Evolutionary conservation across 1,284 basidiomycete genomes (phyloP), one percentile per base, ranked within the genome.

Genomic region (Ustilago cynodontis): DNA sequence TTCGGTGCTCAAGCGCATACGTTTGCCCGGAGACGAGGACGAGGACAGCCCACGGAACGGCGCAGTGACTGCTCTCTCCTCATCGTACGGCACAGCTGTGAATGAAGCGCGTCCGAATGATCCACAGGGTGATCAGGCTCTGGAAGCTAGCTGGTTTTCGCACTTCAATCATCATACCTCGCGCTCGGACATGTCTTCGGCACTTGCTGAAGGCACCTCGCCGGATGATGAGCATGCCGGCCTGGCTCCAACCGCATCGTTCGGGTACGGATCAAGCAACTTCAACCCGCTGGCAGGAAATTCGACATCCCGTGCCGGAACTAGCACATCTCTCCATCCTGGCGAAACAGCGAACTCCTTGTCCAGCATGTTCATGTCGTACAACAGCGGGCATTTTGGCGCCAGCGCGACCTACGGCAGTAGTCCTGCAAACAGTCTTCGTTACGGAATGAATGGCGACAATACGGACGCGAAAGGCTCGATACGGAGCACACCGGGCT

Each of bases 261-360:
- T 66, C 35, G 68, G 73, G 16, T 76, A 71, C 33, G 73, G 68
- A 13, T 76, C 73, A 20, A 71, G 35, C 55, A 52, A 71, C 50
- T 71, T 76, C 54, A 76, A 76, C 28, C 73, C 73, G 8, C 57
- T 76, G 5, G 73, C 73, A 1, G 73, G 73, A 45, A 71, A 76
- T 33, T 71, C 73, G 3, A 76, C 73, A 7, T 62, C 58, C 26
- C 65, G 69, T 2, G 33, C 57, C 9, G 43, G 43, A 0, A 63
- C 62, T 14, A 51, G 54, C n/a, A 60, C 57, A 10, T 58, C 61
- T 3, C 53, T 74, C 28, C 63, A 59, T 31, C 67, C 63, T 35
- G 60, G 56, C 49, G 67, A 69, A 57, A 53, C 67, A 26, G 22
- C 72, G 11, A 68, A 70, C 24, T 70, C 72, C 9, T 47, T 75